phyloP scores from a whole-genome alignment of 2,329 filamentous ascomycete species.

The Emergomyces orientalis region DNA sequence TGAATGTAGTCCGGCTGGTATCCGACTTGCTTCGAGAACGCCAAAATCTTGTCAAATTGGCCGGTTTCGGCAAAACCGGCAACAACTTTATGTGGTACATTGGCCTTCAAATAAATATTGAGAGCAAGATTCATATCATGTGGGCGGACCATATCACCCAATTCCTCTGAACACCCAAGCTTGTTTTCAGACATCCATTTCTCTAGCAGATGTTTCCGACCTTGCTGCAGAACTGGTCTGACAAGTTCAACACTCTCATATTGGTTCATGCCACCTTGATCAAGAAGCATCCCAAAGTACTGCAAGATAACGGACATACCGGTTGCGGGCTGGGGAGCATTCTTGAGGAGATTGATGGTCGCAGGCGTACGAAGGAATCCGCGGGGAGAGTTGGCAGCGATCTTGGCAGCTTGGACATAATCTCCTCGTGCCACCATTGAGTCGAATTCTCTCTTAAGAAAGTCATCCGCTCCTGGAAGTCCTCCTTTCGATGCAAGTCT shows the following conservation, averaged over 20 bases:
- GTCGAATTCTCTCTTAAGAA: conserved; percentile 90
- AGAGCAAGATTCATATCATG: conserved; percentile 85
- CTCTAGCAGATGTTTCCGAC: conserved; percentile 88
- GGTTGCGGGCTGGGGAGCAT: conserved; percentile 57
- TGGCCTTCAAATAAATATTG: conserved; percentile 81
- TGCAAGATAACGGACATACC: conserved; percentile 92
- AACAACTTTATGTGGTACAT: conserved; percentile 86
- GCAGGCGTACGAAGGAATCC: conserved; percentile 90
- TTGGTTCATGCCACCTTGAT: conserved; percentile 87
- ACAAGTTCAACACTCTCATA: conserved; percentile 92
- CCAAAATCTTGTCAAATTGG: conserved; percentile 92
- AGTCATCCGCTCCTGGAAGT: conserved; percentile 83
- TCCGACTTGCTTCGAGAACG: conserved; percentile 73
- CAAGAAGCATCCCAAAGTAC: conserved; percentile 94
- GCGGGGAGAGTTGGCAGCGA: conserved; percentile 90
- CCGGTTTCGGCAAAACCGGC: conserved; percentile 91
- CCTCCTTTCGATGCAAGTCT: conserved; percentile 93
- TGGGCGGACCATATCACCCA: conserved; percentile 84
- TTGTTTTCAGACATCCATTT: conserved; percentile 98
- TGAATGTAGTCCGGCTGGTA: conserved; percentile 95
- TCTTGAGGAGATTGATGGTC: conserved; percentile 95
- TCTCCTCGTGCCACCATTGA: conserved; percentile 68
- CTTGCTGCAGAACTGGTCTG: conserved; percentile 83
- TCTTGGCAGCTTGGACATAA: conserved; percentile 83
- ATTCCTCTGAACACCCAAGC: conserved; percentile 88